Conservation (phyloP, 805 yeast species). For the Groenewaldozyma salmanticensis region DNA sequence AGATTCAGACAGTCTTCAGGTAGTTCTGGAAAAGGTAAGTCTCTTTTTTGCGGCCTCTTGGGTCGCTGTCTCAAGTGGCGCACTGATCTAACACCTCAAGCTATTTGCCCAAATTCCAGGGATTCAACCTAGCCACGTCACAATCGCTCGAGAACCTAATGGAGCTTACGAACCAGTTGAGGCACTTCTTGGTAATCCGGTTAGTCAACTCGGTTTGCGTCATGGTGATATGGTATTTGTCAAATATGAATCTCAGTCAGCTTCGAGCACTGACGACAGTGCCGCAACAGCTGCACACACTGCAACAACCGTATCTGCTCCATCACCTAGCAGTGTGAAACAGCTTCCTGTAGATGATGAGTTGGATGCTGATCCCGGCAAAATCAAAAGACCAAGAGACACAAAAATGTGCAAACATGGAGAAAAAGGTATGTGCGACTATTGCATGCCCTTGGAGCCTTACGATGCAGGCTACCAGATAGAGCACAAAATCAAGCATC, state of each 20-base stretch:
- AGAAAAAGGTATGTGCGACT: constrained; percentile 95
- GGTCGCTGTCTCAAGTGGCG: background rate
- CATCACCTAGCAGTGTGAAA: constrained; percentile 21
- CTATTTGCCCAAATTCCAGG: background rate
- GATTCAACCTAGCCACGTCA: constrained; percentile 15
- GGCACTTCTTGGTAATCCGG: constrained; percentile 29
- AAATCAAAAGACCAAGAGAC: constrained; percentile 55
- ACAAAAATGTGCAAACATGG: constrained; percentile 67
- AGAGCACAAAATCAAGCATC: constrained; percentile 73
- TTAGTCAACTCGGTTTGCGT: constrained; percentile 29
- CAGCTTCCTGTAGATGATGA: constrained; percentile 60
- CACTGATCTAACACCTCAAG: background rate
- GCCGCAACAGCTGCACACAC: constrained; percentile 1
- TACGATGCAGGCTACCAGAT: constrained; percentile 76
- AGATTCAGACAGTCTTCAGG: constrained; percentile 34
- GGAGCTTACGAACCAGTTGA: constrained; percentile 34
- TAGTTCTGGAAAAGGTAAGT: constrained; percentile 30
- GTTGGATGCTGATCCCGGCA: constrained; percentile 60
- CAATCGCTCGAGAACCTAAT: constrained; percentile 38
- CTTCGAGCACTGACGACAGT: constrained; percentile 19
- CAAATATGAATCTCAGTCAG: constrained; percentile 23
- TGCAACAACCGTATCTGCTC: background rate
- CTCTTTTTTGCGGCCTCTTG: background rate
- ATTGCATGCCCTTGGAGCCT: constrained; percentile 92
- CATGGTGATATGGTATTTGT: constrained; percentile 53